phyloP scores from a whole-genome alignment of 176 grass and related monocot genomes.

The Rhipidocladum racemiflorum region DNA sequence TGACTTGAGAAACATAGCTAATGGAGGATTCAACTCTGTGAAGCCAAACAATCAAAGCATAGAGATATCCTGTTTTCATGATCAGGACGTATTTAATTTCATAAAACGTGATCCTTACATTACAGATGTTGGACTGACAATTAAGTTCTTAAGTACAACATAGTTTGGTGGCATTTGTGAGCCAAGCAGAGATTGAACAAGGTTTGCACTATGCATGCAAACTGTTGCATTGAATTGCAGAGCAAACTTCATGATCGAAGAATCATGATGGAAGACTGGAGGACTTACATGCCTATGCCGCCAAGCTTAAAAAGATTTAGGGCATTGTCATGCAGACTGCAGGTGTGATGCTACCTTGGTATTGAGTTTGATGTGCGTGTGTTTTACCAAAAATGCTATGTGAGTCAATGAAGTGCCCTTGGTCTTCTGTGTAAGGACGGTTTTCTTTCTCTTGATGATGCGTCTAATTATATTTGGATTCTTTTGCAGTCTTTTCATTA shows the following conservation, averaged over 20 bases:
- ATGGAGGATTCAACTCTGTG: conserved; percentile 83
- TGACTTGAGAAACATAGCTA: conserved; percentile 64
- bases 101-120: conserved; percentile 63
- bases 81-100: conserved; percentile 73
- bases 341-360: conserved; percentile 38
- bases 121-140: conserved; percentile 55
- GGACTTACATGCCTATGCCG: conserved; percentile 56
- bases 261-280: conserved; percentile 68
- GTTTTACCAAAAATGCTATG: not conserved
- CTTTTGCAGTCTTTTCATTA: conserved; percentile 48
- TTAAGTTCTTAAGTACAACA: conserved; percentile 69
- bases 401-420: not conserved
- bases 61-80: conserved; percentile 71
- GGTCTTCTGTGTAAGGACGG: not conserved
- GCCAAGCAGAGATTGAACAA: conserved; percentile 59
- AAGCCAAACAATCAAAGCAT: conserved; percentile 70
- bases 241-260: conserved; percentile 73
- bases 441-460: not conserved
- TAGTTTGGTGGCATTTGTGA: conserved; percentile 80
- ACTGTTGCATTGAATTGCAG: conserved; percentile 66
- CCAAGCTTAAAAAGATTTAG: conserved; percentile 41
- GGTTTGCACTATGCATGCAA: conserved; percentile 80
- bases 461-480: conserved; percentile 12
- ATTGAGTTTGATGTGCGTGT: not conserved
- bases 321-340: conserved; percentile 60